Evolutionary conservation across 2,329 filamentous ascomycete species (phyloP).

Genomic region (Arthrobotrys iridis): DNA sequence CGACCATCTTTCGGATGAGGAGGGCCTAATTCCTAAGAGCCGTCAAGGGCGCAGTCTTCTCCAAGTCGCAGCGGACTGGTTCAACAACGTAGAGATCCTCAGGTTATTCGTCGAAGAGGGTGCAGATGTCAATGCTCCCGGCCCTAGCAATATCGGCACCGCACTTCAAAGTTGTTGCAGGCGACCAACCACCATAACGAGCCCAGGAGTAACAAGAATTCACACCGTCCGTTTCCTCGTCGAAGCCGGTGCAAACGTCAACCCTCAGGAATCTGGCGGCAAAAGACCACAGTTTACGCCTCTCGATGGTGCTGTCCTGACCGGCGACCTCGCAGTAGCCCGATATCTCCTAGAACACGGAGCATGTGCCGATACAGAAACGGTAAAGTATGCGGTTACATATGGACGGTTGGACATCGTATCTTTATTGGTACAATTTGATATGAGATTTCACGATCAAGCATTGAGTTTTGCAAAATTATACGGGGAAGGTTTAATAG

Average conservation of each 20-base stretch:
- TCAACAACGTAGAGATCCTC: neutral
- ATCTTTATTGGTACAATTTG: slow-evolving; percentile 25
- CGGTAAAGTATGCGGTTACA: neutral
- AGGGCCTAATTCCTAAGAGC: neutral
- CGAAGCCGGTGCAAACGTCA: slow-evolving; percentile 11
- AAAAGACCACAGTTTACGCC: slow-evolving; percentile 3
- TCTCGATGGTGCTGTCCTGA: slow-evolving; percentile 2
- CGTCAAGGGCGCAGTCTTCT: slow-evolving; percentile 15
- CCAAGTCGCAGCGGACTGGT: slow-evolving; percentile 23
- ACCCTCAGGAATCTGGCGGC: neutral
- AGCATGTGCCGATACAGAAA: neutral
- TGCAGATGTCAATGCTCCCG: slow-evolving; percentile 1
- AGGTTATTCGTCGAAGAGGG: neutral
- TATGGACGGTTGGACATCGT: slow-evolving; percentile 34
- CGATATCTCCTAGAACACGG: slow-evolving; percentile 21
- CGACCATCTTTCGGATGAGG: neutral
- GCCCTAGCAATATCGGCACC: neutral
- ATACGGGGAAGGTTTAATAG: neutral
- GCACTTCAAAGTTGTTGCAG: slow-evolving; percentile 26
- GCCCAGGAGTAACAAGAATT: neutral
- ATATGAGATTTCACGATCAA: neutral
- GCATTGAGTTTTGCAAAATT: neutral
- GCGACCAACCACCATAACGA: neutral
- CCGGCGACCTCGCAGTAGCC: slow-evolving; percentile 14
- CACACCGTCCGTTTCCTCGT: slow-evolving; percentile 3